Evolutionary conservation across 306 rosid genomes (phyloP), one percentile per base, ranked within the genome.

Genomic region (Sphenostylis stenocarpa): DNA sequence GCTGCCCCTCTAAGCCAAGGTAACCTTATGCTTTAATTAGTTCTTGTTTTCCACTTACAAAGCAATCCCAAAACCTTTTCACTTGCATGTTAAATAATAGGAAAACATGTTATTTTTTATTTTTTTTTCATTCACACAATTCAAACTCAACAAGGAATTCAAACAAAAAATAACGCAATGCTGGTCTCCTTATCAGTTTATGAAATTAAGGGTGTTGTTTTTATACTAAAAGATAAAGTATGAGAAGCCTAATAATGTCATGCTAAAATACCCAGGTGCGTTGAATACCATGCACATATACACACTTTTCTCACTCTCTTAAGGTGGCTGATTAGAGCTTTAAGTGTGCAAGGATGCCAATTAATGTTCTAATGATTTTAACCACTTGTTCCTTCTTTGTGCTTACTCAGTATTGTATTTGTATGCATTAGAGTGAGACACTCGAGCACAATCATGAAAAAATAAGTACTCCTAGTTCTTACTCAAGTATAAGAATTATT

Each of bases 1-100:
- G 85, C 94, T 80, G 82, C 70, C 44, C 87, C 85, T 82, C 73
- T 81, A 90, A 90, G 92, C 81, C 58, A 88, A 86, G 96, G 14
- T 77, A 92, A 68, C 81, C 58, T 84, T 67, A 73, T 73, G 63
- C 77, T 68, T 67, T 67, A 51, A 56, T 63, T 70, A 45, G 75
- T 83, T 58, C 1, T 38, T 4, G 4, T 75, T 53, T 68, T 49
- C 75, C 80, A 11, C 77, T 66, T 80, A 55, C 7, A 57, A 84
- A 81, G 78, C 83, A 71, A 80, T 44, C 67, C 67, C 44, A 65
- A 64, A 72, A 16, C 70, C 41, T 76, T 41, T 43, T 52, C 20
- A 6, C 0, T 67, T 17, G 43, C 49, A 9, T 1, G 1, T 7
- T 52, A 52, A 81, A 26, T 26, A 26, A 26, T n/a, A n/a, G n/a